These are phyloP conservation scores for Podospora bellae-mahoneyi DNA, from an alignment of 495 filamentous ascomycete genomes.

Conservation along the genomic window DNA sequence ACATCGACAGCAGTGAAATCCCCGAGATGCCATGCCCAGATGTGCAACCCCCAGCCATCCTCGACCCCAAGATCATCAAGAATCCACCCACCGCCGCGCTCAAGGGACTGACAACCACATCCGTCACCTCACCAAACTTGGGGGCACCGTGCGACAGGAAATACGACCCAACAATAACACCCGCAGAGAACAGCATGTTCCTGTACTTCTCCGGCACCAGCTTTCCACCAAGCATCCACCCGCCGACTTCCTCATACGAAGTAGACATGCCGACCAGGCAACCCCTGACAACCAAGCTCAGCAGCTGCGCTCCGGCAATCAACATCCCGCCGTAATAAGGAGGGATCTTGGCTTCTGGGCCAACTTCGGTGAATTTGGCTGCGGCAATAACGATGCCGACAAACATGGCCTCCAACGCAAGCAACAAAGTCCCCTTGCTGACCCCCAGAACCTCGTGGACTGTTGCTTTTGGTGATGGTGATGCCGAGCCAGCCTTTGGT, in stretches of 20 bases:
- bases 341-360: conserved; percentile 34
- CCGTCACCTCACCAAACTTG: conserved; percentile 22
- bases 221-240: conserved; percentile 43
- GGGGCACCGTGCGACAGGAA: conserved; percentile 30
- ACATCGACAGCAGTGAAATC: conserved; percentile 47
- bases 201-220: conserved; percentile 24
- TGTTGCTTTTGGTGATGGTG: conserved; percentile 23
- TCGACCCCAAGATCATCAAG: conserved; percentile 50
- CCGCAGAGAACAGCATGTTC: conserved; percentile 44
- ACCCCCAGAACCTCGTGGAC: conserved; percentile 37
- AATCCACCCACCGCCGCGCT: conserved; percentile 46
- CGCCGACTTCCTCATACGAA: conserved; percentile 51
- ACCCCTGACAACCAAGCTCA: conserved; percentile 41
- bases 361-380: conserved; percentile 24
- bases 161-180: conserved; percentile 43
- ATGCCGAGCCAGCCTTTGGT: not conserved
- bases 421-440: conserved; percentile 20
- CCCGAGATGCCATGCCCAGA: conserved; percentile 60
- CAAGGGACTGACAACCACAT: conserved; percentile 28
- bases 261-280: conserved; percentile 51
- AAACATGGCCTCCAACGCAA: conserved; percentile 34
- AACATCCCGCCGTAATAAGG: conserved; percentile 46
- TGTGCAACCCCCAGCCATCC: conserved; percentile 57
- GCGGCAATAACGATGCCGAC: conserved; percentile 29
- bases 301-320: conserved; percentile 48